Evolutionary conservation across 768 basidiomycete species (phyloP).

Genomic region (Kwoniella shandongensis): DNA sequence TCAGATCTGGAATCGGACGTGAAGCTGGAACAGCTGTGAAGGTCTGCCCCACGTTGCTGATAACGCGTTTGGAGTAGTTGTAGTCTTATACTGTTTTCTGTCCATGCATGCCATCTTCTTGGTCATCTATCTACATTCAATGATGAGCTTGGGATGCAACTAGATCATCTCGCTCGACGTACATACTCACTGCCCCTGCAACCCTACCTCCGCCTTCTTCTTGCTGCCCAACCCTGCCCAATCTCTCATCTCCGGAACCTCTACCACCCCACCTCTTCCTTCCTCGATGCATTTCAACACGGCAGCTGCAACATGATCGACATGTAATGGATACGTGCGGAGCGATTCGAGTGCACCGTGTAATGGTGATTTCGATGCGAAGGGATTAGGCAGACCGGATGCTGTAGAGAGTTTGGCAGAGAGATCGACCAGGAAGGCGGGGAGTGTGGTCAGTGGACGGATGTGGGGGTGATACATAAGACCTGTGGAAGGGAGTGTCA

Average conservation of each 20-base stretch:
- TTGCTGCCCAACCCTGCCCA: slow-evolving; percentile 53
- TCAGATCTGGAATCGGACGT: too few species aligned
- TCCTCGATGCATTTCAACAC: slow-evolving; percentile 64
- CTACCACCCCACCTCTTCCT: slow-evolving; percentile 55
- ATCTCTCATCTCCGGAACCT: slow-evolving; percentile 63
- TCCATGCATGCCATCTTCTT: too few species aligned
- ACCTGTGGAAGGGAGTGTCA: slow-evolving; percentile 58
- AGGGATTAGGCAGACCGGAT: slow-evolving; percentile 38
- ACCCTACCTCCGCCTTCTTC: background rate
- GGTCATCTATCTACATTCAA: too few species aligned
- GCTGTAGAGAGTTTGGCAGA: slow-evolving; percentile 63
- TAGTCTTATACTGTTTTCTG: too few species aligned
- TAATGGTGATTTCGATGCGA: slow-evolving; percentile 41
- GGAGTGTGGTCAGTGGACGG: slow-evolving; percentile 81
- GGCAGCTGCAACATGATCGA: slow-evolving; percentile 89
- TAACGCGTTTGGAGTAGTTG: too few species aligned
- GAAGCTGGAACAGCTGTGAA: too few species aligned
- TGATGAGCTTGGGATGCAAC: too few species aligned
- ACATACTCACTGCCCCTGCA: background rate
- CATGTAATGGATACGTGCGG: slow-evolving; percentile 85
- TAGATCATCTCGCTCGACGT: too few species aligned
- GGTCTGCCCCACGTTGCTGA: too few species aligned
- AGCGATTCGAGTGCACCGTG: slow-evolving; percentile 69
- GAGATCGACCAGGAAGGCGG: slow-evolving; percentile 78
- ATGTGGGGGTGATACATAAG: slow-evolving; percentile 94